phyloP scores from a whole-genome alignment of 805 yeast species.

The Ogataea pini region DNA sequence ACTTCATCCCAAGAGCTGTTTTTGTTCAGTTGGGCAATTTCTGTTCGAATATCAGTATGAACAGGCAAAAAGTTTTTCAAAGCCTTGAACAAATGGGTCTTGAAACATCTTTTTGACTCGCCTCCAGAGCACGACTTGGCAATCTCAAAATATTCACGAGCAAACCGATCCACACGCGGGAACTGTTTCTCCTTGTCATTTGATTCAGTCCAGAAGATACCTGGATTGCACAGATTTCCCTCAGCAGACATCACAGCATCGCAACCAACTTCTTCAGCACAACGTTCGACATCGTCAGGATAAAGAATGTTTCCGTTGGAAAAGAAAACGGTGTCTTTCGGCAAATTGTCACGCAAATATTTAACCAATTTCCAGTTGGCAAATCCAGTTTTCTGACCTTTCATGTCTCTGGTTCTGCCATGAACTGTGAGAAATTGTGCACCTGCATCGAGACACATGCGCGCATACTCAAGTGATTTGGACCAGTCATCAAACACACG shows the following conservation, averaged over 20 bases:
- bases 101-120: slow-evolving; percentile 83
- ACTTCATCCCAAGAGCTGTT: slow-evolving; percentile 46
- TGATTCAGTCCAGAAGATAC: slow-evolving; percentile 65
- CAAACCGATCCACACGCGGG: slow-evolving; percentile 81
- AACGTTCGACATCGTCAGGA: slow-evolving; percentile 76
- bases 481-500: slow-evolving; percentile 84
- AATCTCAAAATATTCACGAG: slow-evolving; percentile 87
- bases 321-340: slow-evolving; percentile 79
- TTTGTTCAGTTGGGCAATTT: slow-evolving; percentile 56
- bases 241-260: slow-evolving; percentile 99
- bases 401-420: slow-evolving; percentile 96
- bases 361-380: slow-evolving; percentile 88
- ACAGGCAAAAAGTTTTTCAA: slow-evolving; percentile 75
- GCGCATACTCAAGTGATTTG: slow-evolving; percentile 83
- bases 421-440: slow-evolving; percentile 95
- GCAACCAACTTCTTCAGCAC: slow-evolving; percentile 61
- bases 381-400: slow-evolving; percentile 92
- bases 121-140: slow-evolving; percentile 60
- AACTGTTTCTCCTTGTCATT: slow-evolving; percentile 62
- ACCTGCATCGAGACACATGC: slow-evolving; percentile 86
- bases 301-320: slow-evolving; percentile 95
- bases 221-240: slow-evolving; percentile 92
- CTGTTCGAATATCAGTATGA: slow-evolving; percentile 77
- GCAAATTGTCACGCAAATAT: slow-evolving; percentile 75
- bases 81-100: slow-evolving; percentile 87